Evolutionary conservation across 192 early-diverging fungal species (phyloP), one percentile per base, ranked within the genome.

Genomic region (Backusella tarrabulga): DNA sequence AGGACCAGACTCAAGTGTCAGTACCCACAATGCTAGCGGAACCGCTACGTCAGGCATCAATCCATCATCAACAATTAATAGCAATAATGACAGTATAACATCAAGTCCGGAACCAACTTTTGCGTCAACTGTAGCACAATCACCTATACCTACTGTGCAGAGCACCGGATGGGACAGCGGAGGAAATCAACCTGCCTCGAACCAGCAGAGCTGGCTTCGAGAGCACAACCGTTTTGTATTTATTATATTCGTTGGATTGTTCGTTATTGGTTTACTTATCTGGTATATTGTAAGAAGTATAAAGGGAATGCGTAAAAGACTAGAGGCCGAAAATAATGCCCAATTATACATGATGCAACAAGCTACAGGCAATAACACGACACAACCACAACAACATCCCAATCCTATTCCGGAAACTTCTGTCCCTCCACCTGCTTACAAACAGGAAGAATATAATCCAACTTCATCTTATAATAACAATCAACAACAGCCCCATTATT

Each of bases 211-310:
- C 60, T 82, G 80, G 80, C 77, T 82, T 6, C 67, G 67, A 63
- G 56, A 82, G 21, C 60, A 82, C 50, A 77, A 78, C 40, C 73
- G 80, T 50, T 82, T 75, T 75, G 77, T 82, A 54, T 82, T 82
- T 76, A 50, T 82, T 8, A 54, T 82, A 29, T 71, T 82, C n/a
- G 68, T 82, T 29, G 80, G 80, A 5, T 19, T 75, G 14, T n/a
- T 82, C 2, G 14, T 78, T 14, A 2, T 63, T 5, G 73, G 60
- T 29, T 15, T 78, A 17, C 29, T 82, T 21, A 50, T 78, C 23
- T 82, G 68, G 50, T 82, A 82, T 67, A 72, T 82, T 29, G 71
- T 76, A 6, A 46, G 41, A 23, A 75, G 73, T 50, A 34, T 74
- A 35, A 74, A 74, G 29, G 72, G 67, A n/a, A 79, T 79, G 78